Evolutionary conservation across 1,284 basidiomycete genomes (phyloP), one percentile per base, ranked within the genome.

Genomic region (Heterobasidion occidentale): DNA sequence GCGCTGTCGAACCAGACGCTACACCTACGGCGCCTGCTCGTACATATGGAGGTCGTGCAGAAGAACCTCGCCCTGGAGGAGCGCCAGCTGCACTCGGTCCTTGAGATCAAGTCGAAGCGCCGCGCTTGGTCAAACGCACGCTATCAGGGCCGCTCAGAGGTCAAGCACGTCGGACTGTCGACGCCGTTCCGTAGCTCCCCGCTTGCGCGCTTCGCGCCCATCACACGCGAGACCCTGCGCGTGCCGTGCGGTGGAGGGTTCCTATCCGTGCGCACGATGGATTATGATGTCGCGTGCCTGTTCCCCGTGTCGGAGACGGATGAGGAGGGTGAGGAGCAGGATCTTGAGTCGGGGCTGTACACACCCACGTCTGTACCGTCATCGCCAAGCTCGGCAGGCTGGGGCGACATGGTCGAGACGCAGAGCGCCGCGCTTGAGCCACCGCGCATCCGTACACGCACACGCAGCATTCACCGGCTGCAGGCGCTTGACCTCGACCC

Each of bases 91-190:
- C 67, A 76, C 33, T 68, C 71, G 9, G 65, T 79, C 11, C 65
- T 83, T 20, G 80, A 81, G 64, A 71, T 79, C 52, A 74, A 78
- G 60, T 74, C 75, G 54, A 70, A 76, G 15, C 71, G 82, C 44
- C 71, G 80, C 9, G 82, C 81, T 14, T 84, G 82, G 82, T 68
- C 75, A 50, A 79, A 77, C 61, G 67, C 71, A 38, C 68, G 70
- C 9, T 69, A 74, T 55, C 58, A 67, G 27, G 70, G 69, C 19
- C 65, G 70, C 7, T 68, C 66, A 12, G 55, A 54, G 5, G 57
- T 67, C 49, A 58, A 61, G 8, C 62, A 71, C 17, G 60, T 74
- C 56, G 77, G 74, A 0, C 69, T 81, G 54, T 70, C 74, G 4
- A 70, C 68, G 46, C 78, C 79, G 0, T 74, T 73, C 59, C 67